phyloP scores from a whole-genome alignment of 2,329 filamentous ascomycete species.

The Sporothrix variecibatus region DNA sequence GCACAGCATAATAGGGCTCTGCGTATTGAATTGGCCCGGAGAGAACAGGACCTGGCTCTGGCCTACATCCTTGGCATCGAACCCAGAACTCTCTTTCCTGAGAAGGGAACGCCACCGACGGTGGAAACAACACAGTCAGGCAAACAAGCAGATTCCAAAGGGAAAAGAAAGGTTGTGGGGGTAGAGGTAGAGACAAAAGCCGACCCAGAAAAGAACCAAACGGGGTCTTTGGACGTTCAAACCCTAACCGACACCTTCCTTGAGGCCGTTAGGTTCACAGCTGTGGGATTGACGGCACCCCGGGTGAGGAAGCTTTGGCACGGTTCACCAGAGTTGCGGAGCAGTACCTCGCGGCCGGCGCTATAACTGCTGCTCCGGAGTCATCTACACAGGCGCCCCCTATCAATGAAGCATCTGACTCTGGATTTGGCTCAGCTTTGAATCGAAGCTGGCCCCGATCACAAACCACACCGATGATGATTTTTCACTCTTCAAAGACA shows the following conservation, averaged over 20 bases:
- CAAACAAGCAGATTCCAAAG: neutral
- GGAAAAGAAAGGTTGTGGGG: neutral
- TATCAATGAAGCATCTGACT: neutral
- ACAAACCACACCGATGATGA: neutral
- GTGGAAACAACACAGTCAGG: neutral
- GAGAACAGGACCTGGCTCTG: neutral
- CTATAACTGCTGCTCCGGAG: neutral
- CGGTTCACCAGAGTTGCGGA: neutral
- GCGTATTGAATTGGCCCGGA: neutral
- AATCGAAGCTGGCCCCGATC: slow-evolving; percentile 29
- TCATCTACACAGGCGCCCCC: slow-evolving; percentile 46
- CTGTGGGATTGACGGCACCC: neutral
- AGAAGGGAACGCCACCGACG: neutral
- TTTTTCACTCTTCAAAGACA: slow-evolving; percentile 34
- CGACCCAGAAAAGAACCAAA: neutral
- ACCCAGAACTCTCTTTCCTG: neutral
- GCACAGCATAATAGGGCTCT: neutral
- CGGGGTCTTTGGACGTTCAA: neutral
- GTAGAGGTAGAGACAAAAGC: neutral
- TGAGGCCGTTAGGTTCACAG: neutral
- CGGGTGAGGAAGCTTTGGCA: neutral
- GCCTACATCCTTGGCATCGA: neutral
- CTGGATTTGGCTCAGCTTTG: slow-evolving; percentile 28
- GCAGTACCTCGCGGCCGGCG: neutral
- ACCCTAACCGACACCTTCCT: neutral